Conservation (phyloP, 495 filamentous ascomycete species). For the Annulohypoxylon bovei region DNA sequence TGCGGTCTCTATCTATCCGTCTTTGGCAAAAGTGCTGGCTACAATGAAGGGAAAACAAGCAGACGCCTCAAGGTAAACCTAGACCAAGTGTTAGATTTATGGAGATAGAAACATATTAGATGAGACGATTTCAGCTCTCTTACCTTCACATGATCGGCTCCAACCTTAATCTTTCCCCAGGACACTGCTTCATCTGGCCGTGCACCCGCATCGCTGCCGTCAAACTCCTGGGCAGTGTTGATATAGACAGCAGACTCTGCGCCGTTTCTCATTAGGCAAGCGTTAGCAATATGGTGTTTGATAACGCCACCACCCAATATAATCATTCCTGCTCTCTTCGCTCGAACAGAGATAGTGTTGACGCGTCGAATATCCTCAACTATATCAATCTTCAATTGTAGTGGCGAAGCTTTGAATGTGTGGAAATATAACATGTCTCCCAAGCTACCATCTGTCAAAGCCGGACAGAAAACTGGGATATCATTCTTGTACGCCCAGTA, state of each 20-base stretch:
- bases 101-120: conserved; percentile 5
- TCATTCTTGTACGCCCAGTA: conserved; percentile 95
- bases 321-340: conserved; percentile 88
- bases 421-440: conserved; percentile 99
- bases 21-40: conserved; percentile 88
- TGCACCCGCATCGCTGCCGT: conserved; percentile 95
- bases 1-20: conserved; percentile 33
- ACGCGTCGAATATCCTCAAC: conserved; percentile 88
- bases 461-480: conserved; percentile 96
- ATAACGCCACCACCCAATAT: conserved; percentile 92
- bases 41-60: conserved; percentile 93
- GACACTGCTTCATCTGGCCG: conserved; percentile 96
- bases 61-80: conserved; percentile 93
- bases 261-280: conserved; percentile 94
- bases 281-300: conserved; percentile 98
- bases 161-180: conserved; percentile 96
- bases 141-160: conserved; percentile 87
- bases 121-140: conserved; percentile 6
- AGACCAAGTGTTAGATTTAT: conserved; percentile 34
- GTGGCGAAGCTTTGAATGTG: conserved; percentile 84
- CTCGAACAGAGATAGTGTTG: conserved; percentile 87
- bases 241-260: conserved; percentile 96
- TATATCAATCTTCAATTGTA: conserved; percentile 83
- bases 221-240: conserved; percentile 96
- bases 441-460: conserved; percentile 90